Conservation (phyloP, 306 rosid genomes). For the cucumber (Cucumis sativus) region Cucumber_9930_V3 NC_026660.2:10146001-10146500, state of each 20-base stretch:
- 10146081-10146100: background rate
- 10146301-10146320: background rate
- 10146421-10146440: conserved; percentile 56
- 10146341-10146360: background rate
- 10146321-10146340: background rate
- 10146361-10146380: background rate
- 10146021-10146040: conserved; percentile 86
- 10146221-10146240: conserved; percentile 87
- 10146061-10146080: conserved; percentile 63
- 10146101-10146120: background rate
- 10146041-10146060: conserved; percentile 88
- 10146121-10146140: background rate
- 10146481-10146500: conserved; percentile 90
- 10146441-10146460: conserved; percentile 94
- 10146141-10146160: background rate
- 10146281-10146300: conserved; percentile 1
- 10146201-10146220: conserved; percentile 64
- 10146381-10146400: background rate
- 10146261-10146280: conserved; percentile 11
- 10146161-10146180: conserved; percentile 5
- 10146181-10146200: conserved; percentile 15
- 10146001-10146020: conserved; percentile 88
- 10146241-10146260: conserved; percentile 7
- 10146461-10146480: conserved; percentile 91
- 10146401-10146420: background rate